Percentiles rank a stretch among this genome's conserved stretches.
Evolutionary conservation across 768 basidiomycete genomes (phyloP).

Genomic region (Termitomyces sp.): DNA sequence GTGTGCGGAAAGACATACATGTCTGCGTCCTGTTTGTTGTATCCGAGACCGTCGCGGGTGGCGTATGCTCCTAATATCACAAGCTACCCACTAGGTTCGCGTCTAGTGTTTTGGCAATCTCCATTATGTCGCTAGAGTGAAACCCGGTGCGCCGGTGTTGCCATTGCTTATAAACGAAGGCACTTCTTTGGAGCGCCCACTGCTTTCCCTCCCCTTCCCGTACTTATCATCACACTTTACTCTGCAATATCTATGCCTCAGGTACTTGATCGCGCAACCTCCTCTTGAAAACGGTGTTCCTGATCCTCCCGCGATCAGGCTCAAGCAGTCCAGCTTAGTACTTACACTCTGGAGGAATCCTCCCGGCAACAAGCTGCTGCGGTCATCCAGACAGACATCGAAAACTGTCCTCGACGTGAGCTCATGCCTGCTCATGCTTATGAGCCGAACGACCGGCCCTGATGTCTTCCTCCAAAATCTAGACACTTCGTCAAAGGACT

Average conservation of each 20-base stretch:
- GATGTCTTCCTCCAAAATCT: background rate
- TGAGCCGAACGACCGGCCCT: background rate
- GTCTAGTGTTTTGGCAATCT: background rate
- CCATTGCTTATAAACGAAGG: conserved; percentile 6
- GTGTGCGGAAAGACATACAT: background rate
- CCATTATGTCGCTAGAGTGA: conserved; percentile 8
- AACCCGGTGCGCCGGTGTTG: conserved; percentile 7
- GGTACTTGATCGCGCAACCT: background rate
- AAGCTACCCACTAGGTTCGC: background rate
- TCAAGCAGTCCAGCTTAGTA: background rate
- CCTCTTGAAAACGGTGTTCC: background rate
- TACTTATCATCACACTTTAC: background rate
- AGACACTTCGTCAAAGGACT: conserved; percentile 2
- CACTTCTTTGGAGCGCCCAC: background rate
- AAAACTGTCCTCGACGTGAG: conserved; percentile 9
- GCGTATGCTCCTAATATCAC: background rate
- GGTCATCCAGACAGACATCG: background rate
- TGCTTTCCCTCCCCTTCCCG: background rate
- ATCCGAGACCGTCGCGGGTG: conserved; percentile 7
- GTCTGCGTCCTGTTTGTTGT: background rate
- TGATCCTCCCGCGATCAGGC: background rate
- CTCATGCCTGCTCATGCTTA: background rate
- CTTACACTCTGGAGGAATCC: conserved; percentile 2
- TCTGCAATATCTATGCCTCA: conserved; percentile 5
- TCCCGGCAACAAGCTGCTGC: background rate